These are phyloP conservation scores for Tulasnella sp. DNA, from an alignment of 768 basidiomycete genomes.

Conservation along the genomic window DNA sequence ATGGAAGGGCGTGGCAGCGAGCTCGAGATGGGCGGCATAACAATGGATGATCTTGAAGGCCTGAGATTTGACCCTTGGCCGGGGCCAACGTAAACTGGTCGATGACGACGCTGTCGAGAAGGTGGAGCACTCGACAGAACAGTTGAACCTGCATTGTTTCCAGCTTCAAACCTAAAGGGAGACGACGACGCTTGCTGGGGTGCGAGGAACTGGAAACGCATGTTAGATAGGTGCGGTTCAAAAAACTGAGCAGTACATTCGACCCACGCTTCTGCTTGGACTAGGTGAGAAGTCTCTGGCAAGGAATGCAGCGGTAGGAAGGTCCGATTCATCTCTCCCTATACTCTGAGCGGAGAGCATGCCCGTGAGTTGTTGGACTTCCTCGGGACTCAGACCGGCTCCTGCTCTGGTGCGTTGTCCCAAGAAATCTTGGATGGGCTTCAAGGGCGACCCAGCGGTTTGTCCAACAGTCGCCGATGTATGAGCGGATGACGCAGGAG, in stretches of 20 bases:
- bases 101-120: slow-evolving; percentile 1
- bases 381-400: background rate
- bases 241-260: background rate
- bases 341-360: background rate
- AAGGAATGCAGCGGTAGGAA: slow-evolving; percentile 12
- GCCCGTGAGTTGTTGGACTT: slow-evolving; percentile 9
- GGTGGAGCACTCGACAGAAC: background rate
- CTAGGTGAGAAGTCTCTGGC: slow-evolving; percentile 7
- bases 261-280: slow-evolving; percentile 11
- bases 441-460: background rate
- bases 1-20: background rate
- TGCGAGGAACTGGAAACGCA: background rate
- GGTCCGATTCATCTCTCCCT: background rate
- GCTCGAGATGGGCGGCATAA: background rate
- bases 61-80: slow-evolving; percentile 11
- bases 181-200: slow-evolving; percentile 1
- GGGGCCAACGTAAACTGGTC: slow-evolving; percentile 13
- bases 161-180: background rate
- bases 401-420: slow-evolving; percentile 2
- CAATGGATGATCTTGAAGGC: background rate
- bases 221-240: background rate
- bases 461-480: background rate
- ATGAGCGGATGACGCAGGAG: background rate
- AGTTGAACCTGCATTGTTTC: background rate
- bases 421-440: slow-evolving; percentile 5